phyloP scores from a whole-genome alignment of 1,284 basidiomycete species.

The Tylopilus sp. region DNA sequence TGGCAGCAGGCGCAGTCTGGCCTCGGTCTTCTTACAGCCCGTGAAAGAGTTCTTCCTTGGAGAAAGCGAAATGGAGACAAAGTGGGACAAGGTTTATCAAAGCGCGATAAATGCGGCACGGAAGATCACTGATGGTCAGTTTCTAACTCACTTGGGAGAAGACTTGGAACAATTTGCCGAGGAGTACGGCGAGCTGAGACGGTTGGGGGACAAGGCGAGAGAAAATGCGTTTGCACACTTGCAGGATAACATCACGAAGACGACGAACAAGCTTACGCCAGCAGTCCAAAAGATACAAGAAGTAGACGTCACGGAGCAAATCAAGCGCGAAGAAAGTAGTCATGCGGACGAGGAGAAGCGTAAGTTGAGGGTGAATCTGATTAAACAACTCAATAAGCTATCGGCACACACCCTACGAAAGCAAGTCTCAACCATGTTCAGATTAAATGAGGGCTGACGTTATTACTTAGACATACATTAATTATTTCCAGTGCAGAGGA shows the following conservation, averaged over 20 bases:
- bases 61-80: background rate
- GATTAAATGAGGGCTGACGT: background rate
- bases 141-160: constrained; percentile 8
- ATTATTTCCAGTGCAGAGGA: background rate
- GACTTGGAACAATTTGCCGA: background rate
- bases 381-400: constrained; percentile 24
- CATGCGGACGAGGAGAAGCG: constrained; percentile 15
- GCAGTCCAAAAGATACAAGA: constrained; percentile 11
- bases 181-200: background rate
- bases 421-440: background rate
- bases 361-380: constrained; percentile 20
- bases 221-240: background rate
- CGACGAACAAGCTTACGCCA: constrained; percentile 3
- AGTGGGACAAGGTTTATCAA: constrained; percentile 1
- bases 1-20: background rate
- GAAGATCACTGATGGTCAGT: constrained; percentile 7
- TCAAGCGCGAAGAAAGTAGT: constrained; percentile 4
- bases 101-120: background rate
- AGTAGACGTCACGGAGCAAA: background rate
- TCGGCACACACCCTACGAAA: constrained; percentile 5
- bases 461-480: background rate
- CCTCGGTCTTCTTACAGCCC: background rate
- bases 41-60: background rate
- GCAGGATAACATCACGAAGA: constrained; percentile 1
- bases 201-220: constrained; percentile 2